Percentiles rank a stretch among this genome's conserved stretches.
Evolutionary conservation across 441 rosid species (phyloP).

Genomic region (Cnidoscolus chayamansa): DNA sequence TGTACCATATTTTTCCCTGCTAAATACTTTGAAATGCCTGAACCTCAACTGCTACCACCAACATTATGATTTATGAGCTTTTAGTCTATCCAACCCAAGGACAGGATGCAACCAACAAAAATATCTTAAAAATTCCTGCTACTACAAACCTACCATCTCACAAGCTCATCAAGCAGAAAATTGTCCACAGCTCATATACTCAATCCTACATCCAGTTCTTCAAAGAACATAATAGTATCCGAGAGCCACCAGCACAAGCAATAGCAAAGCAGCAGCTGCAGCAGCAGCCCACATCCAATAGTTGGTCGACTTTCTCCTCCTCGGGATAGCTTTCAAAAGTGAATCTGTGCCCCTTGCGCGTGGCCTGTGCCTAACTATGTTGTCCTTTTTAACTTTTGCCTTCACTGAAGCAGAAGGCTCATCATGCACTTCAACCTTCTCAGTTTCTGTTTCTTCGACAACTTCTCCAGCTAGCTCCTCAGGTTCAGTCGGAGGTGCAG

Average conservation of each 20-base stretch:
- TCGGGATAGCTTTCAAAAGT: constrained; percentile 62
- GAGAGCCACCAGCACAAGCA: constrained; percentile 36
- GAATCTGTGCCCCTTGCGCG: constrained; percentile 50
- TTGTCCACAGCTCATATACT: constrained; percentile 16
- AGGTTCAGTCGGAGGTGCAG: constrained; percentile 28
- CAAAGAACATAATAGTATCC: constrained; percentile 40
- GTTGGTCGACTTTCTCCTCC: constrained; percentile 62
- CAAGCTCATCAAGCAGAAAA: constrained; percentile 22
- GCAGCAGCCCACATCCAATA: constrained; percentile 69
- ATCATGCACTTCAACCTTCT: constrained; percentile 39
- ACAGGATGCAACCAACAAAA: constrained; percentile 42
- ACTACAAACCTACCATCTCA: constrained; percentile 31
- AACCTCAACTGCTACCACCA: constrained; percentile 24
- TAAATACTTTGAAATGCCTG: constrained; percentile 19
- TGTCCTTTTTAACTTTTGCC: constrained; percentile 50
- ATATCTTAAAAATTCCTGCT: constrained; percentile 19
- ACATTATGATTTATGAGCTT: constrained; percentile 31
- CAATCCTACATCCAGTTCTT: constrained; percentile 16
- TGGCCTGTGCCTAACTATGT: constrained; percentile 37
- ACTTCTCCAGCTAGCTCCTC: constrained; percentile 43
- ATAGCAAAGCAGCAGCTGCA: constrained; percentile 32
- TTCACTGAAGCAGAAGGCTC: constrained; percentile 39
- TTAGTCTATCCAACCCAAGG: constrained; percentile 37
- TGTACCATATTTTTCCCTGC: constrained; percentile 8
- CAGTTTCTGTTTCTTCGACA: constrained; percentile 41